Evolutionary conservation across 2,329 filamentous ascomycete species (phyloP).

Genomic region (Colletotrichum cordylinicola): DNA sequence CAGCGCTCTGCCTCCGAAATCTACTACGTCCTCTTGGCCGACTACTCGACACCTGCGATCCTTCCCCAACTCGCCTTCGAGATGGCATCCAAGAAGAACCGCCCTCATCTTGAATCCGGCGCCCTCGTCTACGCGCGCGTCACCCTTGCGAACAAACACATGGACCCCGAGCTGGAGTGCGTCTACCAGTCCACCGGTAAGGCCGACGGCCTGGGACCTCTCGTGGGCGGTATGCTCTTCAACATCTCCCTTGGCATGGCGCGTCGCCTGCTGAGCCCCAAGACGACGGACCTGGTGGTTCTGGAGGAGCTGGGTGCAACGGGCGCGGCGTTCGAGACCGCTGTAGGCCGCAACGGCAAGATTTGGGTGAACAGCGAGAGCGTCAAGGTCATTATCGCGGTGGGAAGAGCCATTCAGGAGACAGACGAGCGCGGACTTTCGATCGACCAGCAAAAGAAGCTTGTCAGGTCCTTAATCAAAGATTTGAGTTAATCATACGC

Average conservation of each 20-base stretch:
- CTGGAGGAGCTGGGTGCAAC: constrained; percentile 79
- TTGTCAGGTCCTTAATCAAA: constrained; percentile 71
- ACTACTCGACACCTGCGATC: constrained; percentile 67
- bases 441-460: constrained; percentile 71
- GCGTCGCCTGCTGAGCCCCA: constrained; percentile 75
- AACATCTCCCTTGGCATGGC: constrained; percentile 81
- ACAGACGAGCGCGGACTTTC: constrained; percentile 74
- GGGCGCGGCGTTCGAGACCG: constrained; percentile 89
- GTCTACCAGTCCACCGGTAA: constrained; percentile 87
- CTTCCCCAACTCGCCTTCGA: constrained; percentile 94
- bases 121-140: constrained; percentile 91
- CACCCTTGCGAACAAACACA: constrained; percentile 76
- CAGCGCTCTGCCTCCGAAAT: constrained; percentile 76
- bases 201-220: constrained; percentile 82
- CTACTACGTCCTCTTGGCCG: constrained; percentile 80
- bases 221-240: constrained; percentile 88
- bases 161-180: constrained; percentile 91
- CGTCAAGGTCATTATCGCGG: constrained; percentile 73
- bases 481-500: constrained; percentile 49
- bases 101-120: constrained; percentile 76
- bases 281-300: constrained; percentile 68
- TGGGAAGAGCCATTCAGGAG: constrained; percentile 79
- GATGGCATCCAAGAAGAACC: constrained; percentile 87
- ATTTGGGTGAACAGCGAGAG: constrained; percentile 89
- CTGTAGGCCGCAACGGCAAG: constrained; percentile 89